Evolutionary conservation across 169 alveolate genomes (phyloP).

Genomic region (Hammondia hammondi): DNA sequence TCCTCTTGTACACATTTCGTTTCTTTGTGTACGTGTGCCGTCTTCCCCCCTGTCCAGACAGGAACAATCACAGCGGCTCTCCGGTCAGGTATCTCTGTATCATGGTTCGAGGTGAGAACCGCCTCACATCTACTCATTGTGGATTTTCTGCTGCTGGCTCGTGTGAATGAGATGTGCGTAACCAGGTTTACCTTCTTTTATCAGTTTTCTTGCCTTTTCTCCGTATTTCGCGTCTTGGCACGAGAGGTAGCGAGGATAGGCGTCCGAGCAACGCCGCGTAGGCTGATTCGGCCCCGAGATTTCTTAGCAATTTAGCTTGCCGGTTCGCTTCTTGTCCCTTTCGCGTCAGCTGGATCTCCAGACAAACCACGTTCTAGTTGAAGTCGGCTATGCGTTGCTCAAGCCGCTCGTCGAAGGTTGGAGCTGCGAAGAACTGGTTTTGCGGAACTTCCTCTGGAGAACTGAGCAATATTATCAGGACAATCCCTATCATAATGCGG

Average conservation of each 20-base stretch:
- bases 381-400: slow-evolving; percentile 39
- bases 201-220: too few species aligned
- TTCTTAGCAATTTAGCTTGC: too few species aligned
- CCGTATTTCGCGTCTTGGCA: too few species aligned
- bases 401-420: slow-evolving; percentile 9
- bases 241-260: too few species aligned
- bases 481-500: slow-evolving; percentile 36
- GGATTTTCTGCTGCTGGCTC: too few species aligned
- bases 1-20: too few species aligned
- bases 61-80: not conserved
- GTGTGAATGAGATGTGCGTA: too few species aligned
- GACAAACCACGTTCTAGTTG: not conserved
- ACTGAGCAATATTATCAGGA: not conserved
- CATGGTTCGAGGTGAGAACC: not conserved
- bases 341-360: not conserved
- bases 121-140: not conserved
- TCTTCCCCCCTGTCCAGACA: not conserved
- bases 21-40: not conserved
- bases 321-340: not conserved
- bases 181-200: too few species aligned
- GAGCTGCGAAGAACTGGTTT: slow-evolving; percentile 20
- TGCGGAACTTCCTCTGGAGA: slow-evolving; percentile 12
- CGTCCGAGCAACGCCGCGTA: too few species aligned
- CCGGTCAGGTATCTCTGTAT: not conserved
- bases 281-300: too few species aligned